Conservation (phyloP, 495 filamentous ascomycete species). For the Trichoderma asperelloides region DNA sequence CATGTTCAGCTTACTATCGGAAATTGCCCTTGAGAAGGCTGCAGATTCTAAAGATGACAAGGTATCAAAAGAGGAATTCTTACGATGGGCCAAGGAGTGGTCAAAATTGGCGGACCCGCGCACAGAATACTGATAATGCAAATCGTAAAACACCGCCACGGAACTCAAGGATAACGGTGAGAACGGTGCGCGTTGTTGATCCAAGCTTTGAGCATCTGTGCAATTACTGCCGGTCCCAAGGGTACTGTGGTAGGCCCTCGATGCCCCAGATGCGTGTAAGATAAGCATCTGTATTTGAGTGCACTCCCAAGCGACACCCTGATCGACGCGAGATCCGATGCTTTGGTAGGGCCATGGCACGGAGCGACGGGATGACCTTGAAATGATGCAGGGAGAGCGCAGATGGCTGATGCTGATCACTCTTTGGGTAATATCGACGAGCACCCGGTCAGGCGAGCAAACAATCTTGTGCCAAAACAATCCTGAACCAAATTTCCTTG, state of each 20-base stretch:
- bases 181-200: neutral
- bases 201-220: neutral
- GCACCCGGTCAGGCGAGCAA: neutral
- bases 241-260: neutral
- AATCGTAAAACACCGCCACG: neutral
- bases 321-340: neutral
- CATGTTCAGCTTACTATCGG: slow-evolving; percentile 2
- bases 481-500: neutral
- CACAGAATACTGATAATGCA: neutral
- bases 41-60: neutral
- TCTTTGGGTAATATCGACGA: neutral
- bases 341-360: neutral
- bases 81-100: slow-evolving; percentile 6
- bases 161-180: neutral
- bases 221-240: neutral
- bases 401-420: neutral
- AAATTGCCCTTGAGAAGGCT: slow-evolving; percentile 4
- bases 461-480: neutral
- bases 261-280: neutral
- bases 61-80: neutral
- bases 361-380: neutral
- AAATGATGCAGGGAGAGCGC: neutral
- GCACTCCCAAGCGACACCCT: neutral
- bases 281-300: neutral
- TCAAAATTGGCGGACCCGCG: slow-evolving; percentile 4